Percentiles rank a stretch among this genome's conserved stretches.
Evolutionary conservation across 2,329 filamentous ascomycete genomes (phyloP).

Genomic region (Lasiodiplodia citricola): DNA sequence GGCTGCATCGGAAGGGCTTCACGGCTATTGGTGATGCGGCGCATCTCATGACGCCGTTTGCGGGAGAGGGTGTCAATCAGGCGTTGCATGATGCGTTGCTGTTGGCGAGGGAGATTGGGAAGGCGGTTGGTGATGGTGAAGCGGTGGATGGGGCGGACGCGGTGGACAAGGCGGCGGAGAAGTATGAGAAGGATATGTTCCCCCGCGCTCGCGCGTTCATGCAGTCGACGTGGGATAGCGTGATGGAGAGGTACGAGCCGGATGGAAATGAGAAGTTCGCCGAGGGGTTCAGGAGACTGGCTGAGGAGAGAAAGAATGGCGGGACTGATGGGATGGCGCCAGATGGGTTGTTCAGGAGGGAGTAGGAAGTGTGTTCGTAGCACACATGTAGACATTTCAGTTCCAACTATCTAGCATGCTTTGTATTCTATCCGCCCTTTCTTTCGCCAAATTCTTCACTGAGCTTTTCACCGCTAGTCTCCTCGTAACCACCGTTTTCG

Average conservation of each 20-base stretch:
- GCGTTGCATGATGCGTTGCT: slow-evolving; percentile 61
- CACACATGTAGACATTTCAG: too few relatives aligned
- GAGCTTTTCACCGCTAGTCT: too few relatives aligned
- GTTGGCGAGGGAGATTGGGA: slow-evolving; percentile 43
- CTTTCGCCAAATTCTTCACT: too few relatives aligned
- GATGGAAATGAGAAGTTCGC: slow-evolving; percentile 44
- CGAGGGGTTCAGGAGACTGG: slow-evolving; percentile 36
- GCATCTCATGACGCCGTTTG: slow-evolving; percentile 64
- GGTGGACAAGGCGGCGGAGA: slow-evolving; percentile 39
- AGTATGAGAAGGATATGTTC: slow-evolving; percentile 11
- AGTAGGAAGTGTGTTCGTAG: not conserved
- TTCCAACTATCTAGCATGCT: too few relatives aligned
- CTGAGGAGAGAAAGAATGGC: slow-evolving; percentile 29
- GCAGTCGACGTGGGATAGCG: slow-evolving; percentile 37
- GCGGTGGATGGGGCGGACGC: slow-evolving; percentile 32
- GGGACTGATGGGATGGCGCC: not conserved
- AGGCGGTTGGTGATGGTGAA: not conserved
- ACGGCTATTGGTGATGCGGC: slow-evolving; percentile 66
- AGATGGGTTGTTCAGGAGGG: not conserved
- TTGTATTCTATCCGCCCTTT: too few relatives aligned
- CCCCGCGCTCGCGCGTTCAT: slow-evolving; percentile 38
- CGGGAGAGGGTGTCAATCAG: slow-evolving; percentile 65
- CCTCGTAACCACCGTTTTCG: too few relatives aligned
- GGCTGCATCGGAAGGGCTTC: slow-evolving; percentile 55
- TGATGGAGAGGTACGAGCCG: not conserved